phyloP scores from a whole-genome alignment of 495 filamentous ascomycete species.

The Aspergillus bridgeri region DNA sequence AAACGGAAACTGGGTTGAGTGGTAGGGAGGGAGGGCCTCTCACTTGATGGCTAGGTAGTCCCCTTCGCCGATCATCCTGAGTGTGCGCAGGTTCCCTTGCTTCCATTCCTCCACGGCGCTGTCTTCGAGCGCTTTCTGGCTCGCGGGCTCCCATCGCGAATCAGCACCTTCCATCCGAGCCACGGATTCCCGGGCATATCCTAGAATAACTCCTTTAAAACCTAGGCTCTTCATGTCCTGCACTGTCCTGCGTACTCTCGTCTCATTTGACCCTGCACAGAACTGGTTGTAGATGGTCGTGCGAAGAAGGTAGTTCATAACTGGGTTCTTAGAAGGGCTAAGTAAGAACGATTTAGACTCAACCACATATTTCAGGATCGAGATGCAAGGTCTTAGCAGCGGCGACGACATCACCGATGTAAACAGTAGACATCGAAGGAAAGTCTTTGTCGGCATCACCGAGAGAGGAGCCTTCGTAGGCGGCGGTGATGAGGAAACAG shows the following conservation, averaged over 20 bases:
- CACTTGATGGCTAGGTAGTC: conserved; percentile 78
- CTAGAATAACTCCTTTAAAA: conserved; percentile 72
- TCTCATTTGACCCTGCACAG: conserved; percentile 67
- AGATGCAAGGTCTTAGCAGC: conserved; percentile 60
- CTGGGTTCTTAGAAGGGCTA: conserved; percentile 54
- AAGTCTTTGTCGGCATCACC: conserved; percentile 60
- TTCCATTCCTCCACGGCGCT: conserved; percentile 53
- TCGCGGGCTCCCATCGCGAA: conserved; percentile 12
- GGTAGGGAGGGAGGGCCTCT: too few relatives aligned
- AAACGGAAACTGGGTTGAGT: not conserved
- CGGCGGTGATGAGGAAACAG: conserved; percentile 8
- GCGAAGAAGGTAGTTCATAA: conserved; percentile 59
- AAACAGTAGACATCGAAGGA: conserved; percentile 71
- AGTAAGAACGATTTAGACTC: conserved; percentile 55
- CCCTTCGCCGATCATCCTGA: conserved; percentile 58
- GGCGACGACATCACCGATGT: conserved; percentile 73
- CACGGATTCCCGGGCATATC: conserved; percentile 73
- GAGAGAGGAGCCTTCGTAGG: conserved; percentile 49
- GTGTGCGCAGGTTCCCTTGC: conserved; percentile 64
- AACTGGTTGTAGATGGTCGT: conserved; percentile 83
- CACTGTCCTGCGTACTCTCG: conserved; percentile 59
- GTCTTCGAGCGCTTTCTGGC: conserved; percentile 31
- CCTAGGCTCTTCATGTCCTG: conserved; percentile 60
- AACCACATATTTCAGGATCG: conserved; percentile 59
- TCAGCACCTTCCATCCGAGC: conserved; percentile 46